Percentiles rank a stretch among this genome's conserved stretches.
Evolutionary conservation across 176 grass and related monocot species (phyloP).

Genomic region (Cocos nucifera): DNA sequence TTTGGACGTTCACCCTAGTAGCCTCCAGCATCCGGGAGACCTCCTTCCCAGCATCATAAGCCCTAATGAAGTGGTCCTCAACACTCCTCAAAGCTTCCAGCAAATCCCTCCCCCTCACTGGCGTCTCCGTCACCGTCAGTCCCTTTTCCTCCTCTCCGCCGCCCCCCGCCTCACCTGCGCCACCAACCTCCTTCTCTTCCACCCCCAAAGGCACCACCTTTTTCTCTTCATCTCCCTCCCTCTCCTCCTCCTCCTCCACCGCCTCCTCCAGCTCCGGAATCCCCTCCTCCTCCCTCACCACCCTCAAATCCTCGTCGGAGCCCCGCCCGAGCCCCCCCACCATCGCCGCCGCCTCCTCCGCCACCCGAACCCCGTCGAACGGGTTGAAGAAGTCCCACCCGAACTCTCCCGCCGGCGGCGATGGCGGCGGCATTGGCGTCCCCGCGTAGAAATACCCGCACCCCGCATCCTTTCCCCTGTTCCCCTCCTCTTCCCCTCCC

Average conservation of each 20-base stretch:
- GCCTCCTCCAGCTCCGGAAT: slow-evolving; percentile 91
- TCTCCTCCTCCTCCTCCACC: slow-evolving; percentile 34
- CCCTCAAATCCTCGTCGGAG: slow-evolving; percentile 69
- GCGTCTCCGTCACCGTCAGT: slow-evolving; percentile 34
- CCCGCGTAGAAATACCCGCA: slow-evolving; percentile 64
- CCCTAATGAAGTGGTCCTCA: slow-evolving; percentile 67
- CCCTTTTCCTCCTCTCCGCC: slow-evolving; percentile 29
- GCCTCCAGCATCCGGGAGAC: slow-evolving; percentile 83
- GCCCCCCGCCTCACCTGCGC: neutral
- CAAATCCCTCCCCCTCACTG: slow-evolving; percentile 44
- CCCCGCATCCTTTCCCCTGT: slow-evolving; percentile 29
- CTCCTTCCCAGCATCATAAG: slow-evolving; percentile 67
- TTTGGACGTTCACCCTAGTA: slow-evolving; percentile 16
- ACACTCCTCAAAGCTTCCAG: slow-evolving; percentile 73
- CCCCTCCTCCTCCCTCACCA: slow-evolving; percentile 73
- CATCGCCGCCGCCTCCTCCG: slow-evolving; percentile 17
- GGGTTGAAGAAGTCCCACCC: slow-evolving; percentile 98
- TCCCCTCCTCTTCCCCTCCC: neutral
- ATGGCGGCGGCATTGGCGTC: slow-evolving; percentile 30
- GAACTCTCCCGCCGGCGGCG: slow-evolving; percentile 23
- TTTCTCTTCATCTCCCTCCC: neutral
- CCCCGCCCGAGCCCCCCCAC: slow-evolving; percentile 1
- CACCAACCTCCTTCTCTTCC: neutral
- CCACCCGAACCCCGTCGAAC: slow-evolving; percentile 57
- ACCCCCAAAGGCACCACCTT: neutral